phyloP scores from a whole-genome alignment of 805 yeast genomes.

The Tetrapisispora arboricola region DNA sequence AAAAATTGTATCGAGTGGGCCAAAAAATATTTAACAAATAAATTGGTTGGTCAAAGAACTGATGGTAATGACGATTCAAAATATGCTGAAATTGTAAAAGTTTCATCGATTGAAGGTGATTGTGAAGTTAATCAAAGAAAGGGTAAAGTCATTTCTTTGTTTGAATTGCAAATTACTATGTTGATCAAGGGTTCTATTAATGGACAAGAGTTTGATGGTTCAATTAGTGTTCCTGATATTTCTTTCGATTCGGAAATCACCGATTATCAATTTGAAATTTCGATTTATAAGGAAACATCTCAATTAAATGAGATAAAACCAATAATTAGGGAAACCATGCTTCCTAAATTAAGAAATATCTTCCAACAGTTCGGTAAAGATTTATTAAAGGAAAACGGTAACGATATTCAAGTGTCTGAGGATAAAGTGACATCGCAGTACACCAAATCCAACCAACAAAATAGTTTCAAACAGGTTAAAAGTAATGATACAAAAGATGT shows the following conservation, averaged over 20 bases:
- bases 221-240: constrained; percentile 78
- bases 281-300: constrained; percentile 45
- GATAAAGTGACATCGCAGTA: constrained; percentile 49
- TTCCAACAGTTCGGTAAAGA: constrained; percentile 67
- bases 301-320: constrained; percentile 43
- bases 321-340: constrained; percentile 42
- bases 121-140: constrained; percentile 95
- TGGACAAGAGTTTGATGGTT: constrained; percentile 47
- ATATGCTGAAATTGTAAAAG: constrained; percentile 27
- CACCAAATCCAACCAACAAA: constrained; percentile 42
- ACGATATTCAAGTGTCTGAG: constrained; percentile 76
- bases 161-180: constrained; percentile 64
- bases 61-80: constrained; percentile 12
- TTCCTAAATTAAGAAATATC: constrained; percentile 58
- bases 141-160: constrained; percentile 88
- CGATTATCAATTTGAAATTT: constrained; percentile 76
- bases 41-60: constrained; percentile 40
- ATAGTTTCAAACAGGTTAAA: constrained; percentile 14
- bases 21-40: constrained; percentile 56
- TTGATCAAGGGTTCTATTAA: constrained; percentile 41
- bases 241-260: constrained; percentile 84
- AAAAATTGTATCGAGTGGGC: constrained; percentile 95
- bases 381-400: constrained; percentile 63
- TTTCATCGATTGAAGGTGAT: constrained; percentile 70
- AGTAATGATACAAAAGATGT: too few species aligned